Base-by-base conservation (phyloP, 441 rosid species). In the Gossypium gossypioides region DNA sequence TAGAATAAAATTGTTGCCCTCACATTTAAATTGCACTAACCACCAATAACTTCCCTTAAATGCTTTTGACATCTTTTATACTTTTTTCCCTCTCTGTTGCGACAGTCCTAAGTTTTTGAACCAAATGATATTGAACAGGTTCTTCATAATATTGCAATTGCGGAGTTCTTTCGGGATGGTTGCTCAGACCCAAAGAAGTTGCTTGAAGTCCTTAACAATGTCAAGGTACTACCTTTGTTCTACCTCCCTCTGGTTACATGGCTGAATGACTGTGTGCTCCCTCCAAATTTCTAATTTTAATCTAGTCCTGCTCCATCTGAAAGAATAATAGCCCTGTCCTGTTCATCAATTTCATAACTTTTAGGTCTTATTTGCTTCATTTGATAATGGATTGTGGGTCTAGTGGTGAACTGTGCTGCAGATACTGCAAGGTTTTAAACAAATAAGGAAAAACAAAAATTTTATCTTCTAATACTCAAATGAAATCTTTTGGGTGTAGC, bases 91-190 rank as follows among this genome's bases (percentile, higher is more conserved):
- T 55, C 42, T 55, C 58, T 40, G 24, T 25, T 46, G 27, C 3
- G 12, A 4, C 15, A 8, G 40, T 66, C 25, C 55, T 46, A n/a
- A 25, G 13, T 46, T 27, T 59, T 71, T 19, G 55, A 46, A 18
- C 25, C 25, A 44, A 60, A 16, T 65, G 67, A 58, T 61, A 58
- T 24, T 68, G 63, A 37, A 72, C 83, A 96, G 99, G 84, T 96
- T 79, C 87, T 88, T 76, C 99, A 96, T 82, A 96, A 96, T 73
- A 93, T 90, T 80, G 95, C 97, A 58, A 86, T 96, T 72, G 87
- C 84, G 7, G 96, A 91, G 74, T 91, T 81, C 81, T 85, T 89
- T 76, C 82, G 82, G 60, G 86, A 89, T 75, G 89, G 86, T 75
- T 90, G 93, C 81, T 85, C 92, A 54, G 86, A 86, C 77, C 87